Percentiles rank a stretch among this genome's conserved stretches.
phyloP scores from a whole-genome alignment of 371 early-diverging fungal genomes.

The Basidiobolus meristosporus region DNA sequence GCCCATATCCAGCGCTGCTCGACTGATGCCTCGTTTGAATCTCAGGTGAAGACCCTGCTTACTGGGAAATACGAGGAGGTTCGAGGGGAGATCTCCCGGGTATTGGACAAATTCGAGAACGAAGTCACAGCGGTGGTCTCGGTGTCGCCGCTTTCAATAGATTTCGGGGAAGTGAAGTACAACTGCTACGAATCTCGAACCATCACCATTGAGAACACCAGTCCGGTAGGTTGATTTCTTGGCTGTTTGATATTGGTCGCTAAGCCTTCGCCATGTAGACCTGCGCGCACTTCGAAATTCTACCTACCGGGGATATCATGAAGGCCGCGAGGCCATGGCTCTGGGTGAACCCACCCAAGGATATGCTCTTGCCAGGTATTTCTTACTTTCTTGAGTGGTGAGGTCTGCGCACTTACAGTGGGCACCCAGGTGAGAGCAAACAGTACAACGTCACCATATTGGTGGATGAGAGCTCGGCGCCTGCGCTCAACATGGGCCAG shows the following conservation, averaged over 20 bases:
- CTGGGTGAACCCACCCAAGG: conserved; percentile 32
- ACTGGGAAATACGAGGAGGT: conserved; percentile 25
- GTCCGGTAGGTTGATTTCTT: conserved; percentile 16
- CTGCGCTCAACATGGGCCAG: conserved; percentile 36
- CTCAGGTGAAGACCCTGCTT: conserved; percentile 21
- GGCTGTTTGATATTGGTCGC: not conserved
- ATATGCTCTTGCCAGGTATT: conserved; percentile 44
- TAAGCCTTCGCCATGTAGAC: conserved; percentile 12
- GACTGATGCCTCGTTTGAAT: not conserved
- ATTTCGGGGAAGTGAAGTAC: conserved; percentile 66
- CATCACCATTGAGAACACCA: conserved; percentile 53
- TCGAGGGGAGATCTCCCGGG: conserved; percentile 33
- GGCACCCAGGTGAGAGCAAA: too few relatives aligned
- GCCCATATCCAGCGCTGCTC: not conserved
- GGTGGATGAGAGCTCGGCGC: conserved; percentile 38
- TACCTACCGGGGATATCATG: conserved; percentile 32
- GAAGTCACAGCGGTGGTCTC: conserved; percentile 52
- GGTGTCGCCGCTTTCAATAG: conserved; percentile 31
- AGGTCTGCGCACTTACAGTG: too few relatives aligned
- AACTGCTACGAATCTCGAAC: conserved; percentile 22
- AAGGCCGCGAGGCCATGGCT: conserved; percentile 42
- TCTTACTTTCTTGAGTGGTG: too few relatives aligned
- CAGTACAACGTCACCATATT: conserved; percentile 29
- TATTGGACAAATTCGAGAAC: conserved; percentile 61
- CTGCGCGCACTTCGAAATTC: conserved; percentile 43